Evolutionary conservation across 164 flowering plant genomes (phyloP), one percentile per base, ranked within the genome.

Genomic region (Vitis riparia): DNA sequence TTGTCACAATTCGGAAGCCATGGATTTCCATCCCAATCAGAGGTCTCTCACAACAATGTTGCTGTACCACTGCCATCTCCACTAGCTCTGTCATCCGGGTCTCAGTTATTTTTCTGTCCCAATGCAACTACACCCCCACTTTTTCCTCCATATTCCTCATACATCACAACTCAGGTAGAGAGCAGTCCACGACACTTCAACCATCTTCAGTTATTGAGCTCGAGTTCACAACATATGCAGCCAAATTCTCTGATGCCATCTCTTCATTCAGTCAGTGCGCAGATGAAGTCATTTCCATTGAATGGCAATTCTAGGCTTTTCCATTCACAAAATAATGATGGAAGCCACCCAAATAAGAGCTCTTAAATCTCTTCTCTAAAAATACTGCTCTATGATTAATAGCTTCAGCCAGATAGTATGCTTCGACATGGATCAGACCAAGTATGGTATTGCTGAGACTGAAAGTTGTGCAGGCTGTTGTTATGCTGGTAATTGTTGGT

Each of bases 101-200:
- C 75, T 30, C 82, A 78, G 17, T 69, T 81, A 8, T 67, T 76
- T 51, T 78, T 78, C 50, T 73, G 78, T 53, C 80, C 80, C 2
- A 62, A 78, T 8, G 8, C 77, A 9, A 50, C 69, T 11, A 29
- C 69, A 50, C 32, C 77, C 9, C 23, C 80, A 10, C 68, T 73
- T 17, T 79, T 75, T 51, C 71, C 80, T 11, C 17, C 77, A 12
- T 75, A 70, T 71, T 62, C 79, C 67, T 70, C 83, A 15, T 75
- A 67, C 51, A 50, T 59, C 30, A 11, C 77, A 1, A 10, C 60
- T 11, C 57, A 55, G 7, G 8, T 44, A 32, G 78, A 71, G 65
- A 65, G 56, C 51, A 74, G 73, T 10, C 71, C 74, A 12, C 62
- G 80, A 63, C 80, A 76, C 11, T 16, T 68, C 47, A 76, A 62